A percentile compares a stretch with the other conserved stretches of the same genome.
These are phyloP conservation scores for Candida endomychidarum DNA, from an alignment of 805 yeast species.

Conservation along the genomic window DNA sequence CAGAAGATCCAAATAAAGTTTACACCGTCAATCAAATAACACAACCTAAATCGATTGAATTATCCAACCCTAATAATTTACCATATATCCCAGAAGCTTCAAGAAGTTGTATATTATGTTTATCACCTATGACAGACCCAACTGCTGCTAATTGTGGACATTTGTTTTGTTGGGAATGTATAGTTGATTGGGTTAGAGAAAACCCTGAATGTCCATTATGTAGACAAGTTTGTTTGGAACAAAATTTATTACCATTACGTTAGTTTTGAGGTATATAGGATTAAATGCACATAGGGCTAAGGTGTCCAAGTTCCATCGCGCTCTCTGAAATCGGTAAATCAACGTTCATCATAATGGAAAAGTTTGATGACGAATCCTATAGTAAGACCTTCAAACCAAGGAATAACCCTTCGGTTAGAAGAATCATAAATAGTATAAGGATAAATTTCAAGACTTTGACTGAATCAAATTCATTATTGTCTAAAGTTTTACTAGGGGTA, in stretches of 20 bases:
- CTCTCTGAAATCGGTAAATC: too few species aligned
- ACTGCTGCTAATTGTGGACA: conserved; percentile 91
- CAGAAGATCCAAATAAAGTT: conserved; percentile 13
- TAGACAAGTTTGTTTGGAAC: conserved; percentile 64
- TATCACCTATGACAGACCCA: conserved; percentile 78
- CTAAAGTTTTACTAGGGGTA: conserved; percentile 11
- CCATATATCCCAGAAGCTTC: conserved; percentile 71
- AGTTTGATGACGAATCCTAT: conserved; percentile 8
- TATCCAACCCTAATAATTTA: conserved; percentile 55
- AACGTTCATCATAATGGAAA: conserved; percentile 7
- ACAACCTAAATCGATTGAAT: conserved; percentile 27
- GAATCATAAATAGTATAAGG: conserved; percentile 7
- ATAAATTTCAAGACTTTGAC: conserved; percentile 4
- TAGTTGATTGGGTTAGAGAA: conserved; percentile 86
- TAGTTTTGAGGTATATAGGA: not conserved
- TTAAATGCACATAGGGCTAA: too few species aligned
- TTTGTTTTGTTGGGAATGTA: conserved; percentile 88
- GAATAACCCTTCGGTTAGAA: conserved; percentile 4
- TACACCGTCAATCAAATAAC: conserved; percentile 10
- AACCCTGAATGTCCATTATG: conserved; percentile 90
- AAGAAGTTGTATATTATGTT: conserved; percentile 80
- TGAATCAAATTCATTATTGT: conserved; percentile 2
- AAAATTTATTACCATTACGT: conserved; percentile 59
- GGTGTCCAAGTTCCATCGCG: too few species aligned
- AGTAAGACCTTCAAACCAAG: conserved; percentile 16